Conservation (phyloP, 306 rosid genomes). For the Dalbergia cochinchinensis region DNA sequence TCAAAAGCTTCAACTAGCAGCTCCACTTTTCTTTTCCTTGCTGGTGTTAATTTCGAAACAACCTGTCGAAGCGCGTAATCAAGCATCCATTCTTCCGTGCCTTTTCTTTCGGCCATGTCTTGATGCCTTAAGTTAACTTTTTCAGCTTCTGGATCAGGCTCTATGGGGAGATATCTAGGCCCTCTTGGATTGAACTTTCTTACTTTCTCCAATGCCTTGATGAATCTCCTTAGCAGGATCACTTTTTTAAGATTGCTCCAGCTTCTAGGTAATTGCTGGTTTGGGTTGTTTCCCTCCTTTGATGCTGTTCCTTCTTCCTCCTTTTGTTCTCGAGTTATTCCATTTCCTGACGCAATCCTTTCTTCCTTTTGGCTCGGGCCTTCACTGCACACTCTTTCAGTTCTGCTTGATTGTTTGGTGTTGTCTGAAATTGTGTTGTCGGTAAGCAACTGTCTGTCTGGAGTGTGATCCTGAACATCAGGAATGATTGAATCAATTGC, state of each 20-base stretch:
- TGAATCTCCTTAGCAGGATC: constrained; percentile 81
- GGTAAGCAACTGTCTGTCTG: constrained; percentile 44
- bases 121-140: constrained; percentile 74
- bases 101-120: constrained; percentile 70
- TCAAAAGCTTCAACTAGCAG: constrained; percentile 95
- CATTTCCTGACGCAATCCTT: constrained; percentile 33
- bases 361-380: constrained; percentile 45
- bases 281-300: constrained; percentile 54
- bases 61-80: constrained; percentile 89
- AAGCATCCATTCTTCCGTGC: constrained; percentile 97
- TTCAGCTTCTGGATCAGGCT: constrained; percentile 67
- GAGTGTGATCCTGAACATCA: constrained; percentile 58
- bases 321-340: constrained; percentile 38
- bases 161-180: constrained; percentile 63
- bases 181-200: constrained; percentile 68
- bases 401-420: constrained; percentile 33
- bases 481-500: constrained; percentile 91
- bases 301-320: constrained; percentile 37
- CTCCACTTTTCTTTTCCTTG: constrained; percentile 83
- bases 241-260: constrained; percentile 91
- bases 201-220: constrained; percentile 83
- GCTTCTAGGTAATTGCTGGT: constrained; percentile 55
- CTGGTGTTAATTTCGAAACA: constrained; percentile 83
- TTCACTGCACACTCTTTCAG: constrained; percentile 26
- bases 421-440: constrained; percentile 40